phyloP scores from a whole-genome alignment of 1,139 yeast species.

The Hyphopichia pseudoburtonii region DNA sequence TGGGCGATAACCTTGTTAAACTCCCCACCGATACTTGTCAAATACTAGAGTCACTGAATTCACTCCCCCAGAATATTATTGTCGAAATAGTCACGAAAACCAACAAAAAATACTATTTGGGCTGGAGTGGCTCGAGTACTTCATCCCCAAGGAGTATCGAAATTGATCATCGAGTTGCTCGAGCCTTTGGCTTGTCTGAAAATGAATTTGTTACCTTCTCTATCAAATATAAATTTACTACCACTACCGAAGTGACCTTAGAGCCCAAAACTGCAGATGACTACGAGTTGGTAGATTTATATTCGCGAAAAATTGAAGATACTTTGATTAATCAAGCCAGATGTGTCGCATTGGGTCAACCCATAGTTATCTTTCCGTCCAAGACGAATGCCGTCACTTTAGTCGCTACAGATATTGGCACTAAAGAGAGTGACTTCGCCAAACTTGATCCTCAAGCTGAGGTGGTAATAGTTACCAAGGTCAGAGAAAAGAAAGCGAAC shows the following conservation, averaged over 20 bases:
- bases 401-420: conserved; percentile 61
- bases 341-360: conserved; percentile 62
- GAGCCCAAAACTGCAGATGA: conserved; percentile 80
- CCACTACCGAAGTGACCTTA: conserved; percentile 62
- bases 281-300: conserved; percentile 89
- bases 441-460: conserved; percentile 73
- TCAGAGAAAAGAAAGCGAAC: conserved; percentile 37
- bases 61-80: conserved; percentile 61
- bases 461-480: conserved; percentile 80
- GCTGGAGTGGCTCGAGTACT: conserved; percentile 77
- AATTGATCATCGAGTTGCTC: conserved; percentile 41
- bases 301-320: conserved; percentile 76
- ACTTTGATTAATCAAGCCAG: conserved; percentile 78
- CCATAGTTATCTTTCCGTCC: conserved; percentile 71
- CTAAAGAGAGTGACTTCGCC: conserved; percentile 48
- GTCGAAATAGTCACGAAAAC: conserved; percentile 39
- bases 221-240: conserved; percentile 46
- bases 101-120: conserved; percentile 48
- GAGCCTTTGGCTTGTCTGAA: conserved; percentile 51
- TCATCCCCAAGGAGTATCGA: conserved; percentile 31
- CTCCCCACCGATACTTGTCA: conserved; percentile 54
- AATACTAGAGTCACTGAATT: conserved; percentile 52
- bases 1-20: conserved; percentile 57
- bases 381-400: conserved; percentile 64
- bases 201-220: conserved; percentile 40